Evolutionary conservation across 2,329 filamentous ascomycete genomes (phyloP).

Genomic region (Nigrograna mackinnonii): DNA sequence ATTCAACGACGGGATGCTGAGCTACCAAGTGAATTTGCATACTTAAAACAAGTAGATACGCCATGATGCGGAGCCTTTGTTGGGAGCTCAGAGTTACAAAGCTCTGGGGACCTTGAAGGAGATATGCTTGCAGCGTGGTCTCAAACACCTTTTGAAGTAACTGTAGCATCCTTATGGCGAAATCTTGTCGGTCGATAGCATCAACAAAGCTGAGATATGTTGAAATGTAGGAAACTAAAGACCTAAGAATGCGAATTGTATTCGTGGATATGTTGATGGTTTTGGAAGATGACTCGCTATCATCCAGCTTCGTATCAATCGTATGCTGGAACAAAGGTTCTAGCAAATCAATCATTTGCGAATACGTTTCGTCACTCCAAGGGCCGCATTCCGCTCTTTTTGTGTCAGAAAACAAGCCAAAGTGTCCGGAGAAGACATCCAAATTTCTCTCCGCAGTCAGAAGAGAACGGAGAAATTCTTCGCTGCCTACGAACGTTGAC

Average conservation of each 20-base stretch:
- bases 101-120: not conserved
- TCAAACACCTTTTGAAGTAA: too few species aligned
- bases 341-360: slow-evolving; percentile 13
- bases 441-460: slow-evolving; percentile 40
- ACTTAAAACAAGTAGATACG: slow-evolving; percentile 31
- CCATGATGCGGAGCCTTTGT: slow-evolving; percentile 20
- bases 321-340: too few species aligned
- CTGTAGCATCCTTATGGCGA: slow-evolving; percentile 46
- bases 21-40: slow-evolving; percentile 36
- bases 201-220: slow-evolving; percentile 57
- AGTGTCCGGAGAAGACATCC: slow-evolving; percentile 44
- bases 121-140: slow-evolving; percentile 14
- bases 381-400: slow-evolving; percentile 50
- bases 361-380: slow-evolving; percentile 60
- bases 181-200: slow-evolving; percentile 55
- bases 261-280: too few species aligned
- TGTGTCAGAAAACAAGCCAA: slow-evolving; percentile 41
- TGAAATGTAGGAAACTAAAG: slow-evolving; percentile 54
- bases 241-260: slow-evolving; percentile 41
- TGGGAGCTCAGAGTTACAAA: not conserved
- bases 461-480: slow-evolving; percentile 54
- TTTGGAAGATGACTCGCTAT: slow-evolving; percentile 1
- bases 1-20: slow-evolving; percentile 23
- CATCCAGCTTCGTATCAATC: slow-evolving; percentile 9
- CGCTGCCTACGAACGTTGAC: slow-evolving; percentile 62